Conservation (phyloP, 495 filamentous ascomycete species). For the Neurospora terricola region DNA sequence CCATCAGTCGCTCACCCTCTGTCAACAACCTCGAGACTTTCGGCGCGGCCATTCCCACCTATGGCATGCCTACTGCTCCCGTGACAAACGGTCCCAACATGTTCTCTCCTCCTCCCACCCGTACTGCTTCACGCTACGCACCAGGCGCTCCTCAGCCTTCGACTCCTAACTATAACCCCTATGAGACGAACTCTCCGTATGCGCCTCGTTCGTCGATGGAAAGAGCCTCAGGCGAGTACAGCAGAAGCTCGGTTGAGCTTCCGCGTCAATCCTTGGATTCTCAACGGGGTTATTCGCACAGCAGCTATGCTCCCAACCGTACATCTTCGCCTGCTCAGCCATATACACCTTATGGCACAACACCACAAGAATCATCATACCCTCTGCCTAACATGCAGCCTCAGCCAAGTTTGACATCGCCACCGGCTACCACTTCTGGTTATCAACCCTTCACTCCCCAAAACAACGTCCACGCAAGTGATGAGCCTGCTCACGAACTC, state of each 20-base stretch:
- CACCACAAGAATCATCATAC: neutral
- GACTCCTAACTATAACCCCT: slow-evolving; percentile 19
- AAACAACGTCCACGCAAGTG: neutral
- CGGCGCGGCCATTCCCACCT: slow-evolving; percentile 24
- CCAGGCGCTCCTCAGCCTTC: slow-evolving; percentile 31
- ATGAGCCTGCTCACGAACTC: slow-evolving; percentile 3
- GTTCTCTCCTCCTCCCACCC: slow-evolving; percentile 23
- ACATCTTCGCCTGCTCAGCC: slow-evolving; percentile 15
- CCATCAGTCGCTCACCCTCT: slow-evolving; percentile 72
- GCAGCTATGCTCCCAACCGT: slow-evolving; percentile 21
- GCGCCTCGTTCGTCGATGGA: slow-evolving; percentile 35
- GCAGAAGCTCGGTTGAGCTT: slow-evolving; percentile 33
- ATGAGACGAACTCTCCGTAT: slow-evolving; percentile 31
- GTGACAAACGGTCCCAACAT: slow-evolving; percentile 21
- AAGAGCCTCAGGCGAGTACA: slow-evolving; percentile 32
- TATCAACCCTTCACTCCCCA: slow-evolving; percentile 16
- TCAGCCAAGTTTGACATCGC: slow-evolving; percentile 3
- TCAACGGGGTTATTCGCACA: slow-evolving; percentile 21
- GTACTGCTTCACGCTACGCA: slow-evolving; percentile 53
- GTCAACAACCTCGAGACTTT: slow-evolving; percentile 66
- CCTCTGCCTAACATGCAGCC: neutral
- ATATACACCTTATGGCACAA: neutral
- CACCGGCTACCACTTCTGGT: slow-evolving; percentile 3
- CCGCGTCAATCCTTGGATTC: slow-evolving; percentile 34
- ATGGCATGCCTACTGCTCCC: slow-evolving; percentile 19